Evolutionary conservation across 495 filamentous ascomycete species (phyloP), one percentile per base, ranked within the genome.

Genomic region (Parachaetomium inaequale): DNA sequence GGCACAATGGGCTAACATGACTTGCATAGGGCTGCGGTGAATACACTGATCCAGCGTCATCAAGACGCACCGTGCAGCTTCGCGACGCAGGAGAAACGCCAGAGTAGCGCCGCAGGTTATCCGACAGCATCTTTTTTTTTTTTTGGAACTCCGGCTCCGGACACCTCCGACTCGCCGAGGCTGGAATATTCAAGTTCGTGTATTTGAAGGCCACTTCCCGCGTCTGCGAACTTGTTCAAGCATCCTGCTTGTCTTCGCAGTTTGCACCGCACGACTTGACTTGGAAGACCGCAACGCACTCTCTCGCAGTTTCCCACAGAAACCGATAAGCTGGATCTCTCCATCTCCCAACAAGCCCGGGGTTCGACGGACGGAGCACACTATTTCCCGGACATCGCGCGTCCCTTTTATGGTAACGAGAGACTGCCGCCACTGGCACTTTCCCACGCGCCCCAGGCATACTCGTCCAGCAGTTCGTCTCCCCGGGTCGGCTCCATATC

Each of bases 251-350:
- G 36, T 40, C 36, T 46, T 46, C 42, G 19, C 42, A 17, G n/a
- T 46, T n/a, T 46, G 42, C 42, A 46, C 42, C 42, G 19, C n/a
- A 29, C 26, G n/a, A 7, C 11, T 2, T 17, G 26, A 21, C 25
- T 26, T 3, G 10, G 26, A 31, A 15, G 1, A 49, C 10, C 49
- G 17, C 47, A 32, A 15, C 50, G 21, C 14, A 49, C 46, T 10
- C 46, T 31, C 46, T 32, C 49, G 23, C 32, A 55, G 45, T 52
- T 71, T 66, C 17, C 50, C 17, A 31, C 45, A 53, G 65, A 84
- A 84, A 91, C 87, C 92, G 92, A 84, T 89, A 97, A 96, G 83
- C 93, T 97, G 93, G 93, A 96, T 92, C 88, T 94, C 79, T 91
- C 93, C 76, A 88, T 93, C 70, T 88, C 91, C 74, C 89, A 92